Conservation (phyloP, 164 flowering plant species). For the Cinnamomum chago region DNA sequence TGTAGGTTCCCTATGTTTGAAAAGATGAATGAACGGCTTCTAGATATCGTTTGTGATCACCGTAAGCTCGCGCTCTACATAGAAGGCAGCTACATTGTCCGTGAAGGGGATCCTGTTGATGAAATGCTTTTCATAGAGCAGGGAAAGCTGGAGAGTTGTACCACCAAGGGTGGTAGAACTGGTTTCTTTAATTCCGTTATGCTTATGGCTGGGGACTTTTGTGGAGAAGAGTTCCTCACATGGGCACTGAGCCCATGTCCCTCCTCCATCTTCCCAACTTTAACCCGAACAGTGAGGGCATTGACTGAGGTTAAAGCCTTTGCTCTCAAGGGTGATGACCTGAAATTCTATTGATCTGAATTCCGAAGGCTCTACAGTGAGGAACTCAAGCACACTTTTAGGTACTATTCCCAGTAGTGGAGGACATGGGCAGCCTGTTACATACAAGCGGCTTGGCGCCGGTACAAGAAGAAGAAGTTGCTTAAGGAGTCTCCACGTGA, state of each 20-base stretch:
- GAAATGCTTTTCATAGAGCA: constrained; percentile 73
- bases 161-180: constrained; percentile 90
- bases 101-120: no score
- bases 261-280: constrained; percentile 73
- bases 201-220: constrained; percentile 87
- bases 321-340: constrained; percentile 76
- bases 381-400: constrained; percentile 82
- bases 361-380: constrained; percentile 87
- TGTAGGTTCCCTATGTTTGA: no score
- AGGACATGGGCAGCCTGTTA: constrained; percentile 97
- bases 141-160: constrained; percentile 66
- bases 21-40: no score
- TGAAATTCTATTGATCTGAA: constrained; percentile 82
- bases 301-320: constrained; percentile 83
- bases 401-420: constrained; percentile 94
- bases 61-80: no score
- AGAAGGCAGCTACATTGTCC: no score
- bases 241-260: constrained; percentile 91
- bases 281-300: constrained; percentile 81
- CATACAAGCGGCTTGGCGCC: constrained; percentile 89
- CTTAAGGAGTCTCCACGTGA: constrained; percentile 55
- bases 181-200: constrained; percentile 81
- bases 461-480: constrained; percentile 55
- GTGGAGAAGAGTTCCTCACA: constrained; percentile 94
- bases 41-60: no score